Percentiles rank a stretch among this genome's conserved stretches.
Conservation (phyloP, 176 grass and related monocot species). For the Rhynchospora pubera region DNA sequence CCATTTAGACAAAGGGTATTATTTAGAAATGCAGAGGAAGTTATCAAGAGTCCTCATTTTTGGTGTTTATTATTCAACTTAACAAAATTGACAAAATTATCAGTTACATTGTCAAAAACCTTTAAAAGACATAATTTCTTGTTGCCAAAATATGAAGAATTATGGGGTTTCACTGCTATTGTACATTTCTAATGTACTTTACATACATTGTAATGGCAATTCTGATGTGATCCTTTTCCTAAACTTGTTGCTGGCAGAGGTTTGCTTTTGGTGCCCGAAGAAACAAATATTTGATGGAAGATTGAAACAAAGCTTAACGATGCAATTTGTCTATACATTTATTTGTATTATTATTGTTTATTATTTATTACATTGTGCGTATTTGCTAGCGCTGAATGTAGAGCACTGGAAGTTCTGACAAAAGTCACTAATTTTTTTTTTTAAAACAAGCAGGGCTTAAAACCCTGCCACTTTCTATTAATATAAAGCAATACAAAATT, state of each 20-base stretch:
- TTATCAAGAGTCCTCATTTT: neutral
- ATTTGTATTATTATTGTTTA: constrained; percentile 4
- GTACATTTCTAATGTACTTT: constrained; percentile 21
- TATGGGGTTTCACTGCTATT: neutral
- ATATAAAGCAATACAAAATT: too few relatives aligned
- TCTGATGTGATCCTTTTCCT: constrained; percentile 21
- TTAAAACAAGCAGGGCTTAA: too few relatives aligned
- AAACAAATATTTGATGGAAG: constrained; percentile 80
- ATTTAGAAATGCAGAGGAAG: neutral
- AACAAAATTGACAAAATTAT: neutral
- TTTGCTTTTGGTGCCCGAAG: constrained; percentile 87
- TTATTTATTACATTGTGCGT: constrained; percentile 1
- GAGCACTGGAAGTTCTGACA: neutral
- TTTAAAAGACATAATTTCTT: neutral
- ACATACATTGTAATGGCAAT: neutral
- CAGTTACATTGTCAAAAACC: neutral
- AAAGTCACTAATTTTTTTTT: too few relatives aligned
- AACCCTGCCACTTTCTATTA: too few relatives aligned
- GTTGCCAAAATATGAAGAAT: too few relatives aligned
- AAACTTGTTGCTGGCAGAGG: constrained; percentile 52
- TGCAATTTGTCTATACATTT: neutral
- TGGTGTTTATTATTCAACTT: neutral
- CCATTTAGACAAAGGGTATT: too few relatives aligned
- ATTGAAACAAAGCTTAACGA: constrained; percentile 32
- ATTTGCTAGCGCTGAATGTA: neutral